These are phyloP conservation scores for Trichoderma sp. DNA, from an alignment of 2,329 filamentous ascomycete genomes.

Conservation along the genomic window DNA sequence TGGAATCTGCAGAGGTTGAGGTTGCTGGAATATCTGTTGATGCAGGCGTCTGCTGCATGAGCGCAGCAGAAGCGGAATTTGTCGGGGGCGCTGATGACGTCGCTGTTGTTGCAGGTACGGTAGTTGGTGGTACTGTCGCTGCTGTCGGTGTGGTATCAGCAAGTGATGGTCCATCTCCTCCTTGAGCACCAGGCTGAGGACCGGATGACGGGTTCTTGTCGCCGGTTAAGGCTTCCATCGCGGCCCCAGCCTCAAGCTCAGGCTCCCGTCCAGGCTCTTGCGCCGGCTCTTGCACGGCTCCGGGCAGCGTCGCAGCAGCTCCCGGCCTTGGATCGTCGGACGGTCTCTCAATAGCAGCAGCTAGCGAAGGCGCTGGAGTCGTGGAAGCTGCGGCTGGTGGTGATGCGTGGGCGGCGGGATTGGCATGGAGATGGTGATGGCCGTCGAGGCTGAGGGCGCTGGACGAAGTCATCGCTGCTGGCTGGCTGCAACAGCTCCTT, in stretches of 20 bases:
- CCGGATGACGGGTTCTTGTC: neutral
- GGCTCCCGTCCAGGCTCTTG: constrained; percentile 6
- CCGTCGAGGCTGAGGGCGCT: constrained; percentile 37
- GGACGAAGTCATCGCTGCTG: constrained; percentile 64
- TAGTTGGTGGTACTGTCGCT: neutral
- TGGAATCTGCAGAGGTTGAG: neutral
- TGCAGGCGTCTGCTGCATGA: neutral
- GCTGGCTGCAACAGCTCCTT: constrained; percentile 56
- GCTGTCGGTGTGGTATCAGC: neutral
- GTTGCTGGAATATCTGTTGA: neutral
- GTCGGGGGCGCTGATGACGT: neutral
- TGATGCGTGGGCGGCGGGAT: neutral
- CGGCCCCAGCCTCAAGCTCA: neutral
- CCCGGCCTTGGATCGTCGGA: neutral
- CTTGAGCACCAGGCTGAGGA: neutral
- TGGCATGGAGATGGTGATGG: constrained; percentile 19
- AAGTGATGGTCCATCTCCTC: neutral
- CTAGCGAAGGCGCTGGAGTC: constrained; percentile 8
- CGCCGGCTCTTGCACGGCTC: constrained; percentile 7
- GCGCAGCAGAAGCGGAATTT: neutral
- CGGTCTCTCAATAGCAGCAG: neutral
- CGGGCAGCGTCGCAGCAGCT: neutral
- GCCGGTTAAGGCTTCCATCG: neutral
- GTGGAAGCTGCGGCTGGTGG: neutral
- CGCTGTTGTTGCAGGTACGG: neutral